Conservation (phyloP, 2,329 filamentous ascomycete genomes). For the Trichoderma citrinoviride region DNA sequence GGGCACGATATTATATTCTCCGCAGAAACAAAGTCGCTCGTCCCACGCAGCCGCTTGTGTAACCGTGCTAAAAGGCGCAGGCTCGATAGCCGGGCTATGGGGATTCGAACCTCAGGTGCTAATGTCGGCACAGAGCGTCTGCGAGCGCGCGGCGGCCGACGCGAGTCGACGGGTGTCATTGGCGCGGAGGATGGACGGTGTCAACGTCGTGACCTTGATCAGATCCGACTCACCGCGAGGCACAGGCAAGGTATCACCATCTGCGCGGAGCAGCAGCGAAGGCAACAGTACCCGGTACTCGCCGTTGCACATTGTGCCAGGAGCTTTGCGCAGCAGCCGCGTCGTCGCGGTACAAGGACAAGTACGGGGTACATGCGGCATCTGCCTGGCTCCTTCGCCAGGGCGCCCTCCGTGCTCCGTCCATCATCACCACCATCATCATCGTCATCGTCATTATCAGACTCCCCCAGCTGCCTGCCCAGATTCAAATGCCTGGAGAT, state of each 20-base stretch:
- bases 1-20: slow-evolving; percentile 23
- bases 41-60: slow-evolving; percentile 15
- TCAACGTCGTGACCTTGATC: no score
- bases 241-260: no score
- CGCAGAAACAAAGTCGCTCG: slow-evolving; percentile 13
- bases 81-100: slow-evolving; percentile 13
- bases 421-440: neutral
- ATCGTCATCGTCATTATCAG: neutral
- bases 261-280: neutral
- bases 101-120: no score
- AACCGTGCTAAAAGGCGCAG: neutral
- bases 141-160: neutral
- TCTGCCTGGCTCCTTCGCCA: neutral
- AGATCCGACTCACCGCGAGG: no score
- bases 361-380: neutral
- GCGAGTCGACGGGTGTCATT: neutral
- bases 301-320: no score
- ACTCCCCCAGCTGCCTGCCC: neutral
- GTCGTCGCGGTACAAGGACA: neutral
- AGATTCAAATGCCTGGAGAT: slow-evolving; percentile 9
- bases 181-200: neutral
- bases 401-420: neutral
- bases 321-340: no score
- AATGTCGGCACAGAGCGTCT: neutral
- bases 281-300: neutral